Percentiles rank a stretch among this genome's conserved stretches.
Conservation (phyloP, 768 basidiomycete genomes). For the Clitopilus hobsonii region DNA sequence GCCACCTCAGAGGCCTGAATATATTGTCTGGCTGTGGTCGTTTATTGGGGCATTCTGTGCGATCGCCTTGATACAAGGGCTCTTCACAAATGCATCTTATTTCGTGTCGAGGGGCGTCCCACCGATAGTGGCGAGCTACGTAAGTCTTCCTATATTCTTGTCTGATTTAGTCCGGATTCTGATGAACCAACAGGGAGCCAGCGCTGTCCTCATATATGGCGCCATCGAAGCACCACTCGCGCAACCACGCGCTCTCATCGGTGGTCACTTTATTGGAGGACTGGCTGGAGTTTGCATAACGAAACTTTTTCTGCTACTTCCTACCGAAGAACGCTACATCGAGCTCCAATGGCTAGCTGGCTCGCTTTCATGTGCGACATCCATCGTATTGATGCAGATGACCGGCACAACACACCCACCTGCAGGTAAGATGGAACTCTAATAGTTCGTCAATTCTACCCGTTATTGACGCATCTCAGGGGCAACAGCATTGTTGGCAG, state of each 20-base stretch:
- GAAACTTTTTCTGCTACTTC: slow-evolving; percentile 44
- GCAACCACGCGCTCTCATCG: slow-evolving; percentile 46
- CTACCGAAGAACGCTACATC: slow-evolving; percentile 34
- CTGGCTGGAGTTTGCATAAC: slow-evolving; percentile 45
- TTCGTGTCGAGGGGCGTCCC: slow-evolving; percentile 43
- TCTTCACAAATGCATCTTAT: slow-evolving; percentile 43
- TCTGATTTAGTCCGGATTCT: background rate
- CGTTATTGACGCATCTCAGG: slow-evolving; percentile 18
- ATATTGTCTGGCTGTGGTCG: slow-evolving; percentile 45
- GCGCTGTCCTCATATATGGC: slow-evolving; percentile 51
- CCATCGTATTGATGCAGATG: slow-evolving; percentile 47
- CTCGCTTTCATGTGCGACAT: slow-evolving; percentile 36
- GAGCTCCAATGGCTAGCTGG: slow-evolving; percentile 47
- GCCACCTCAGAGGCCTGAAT: slow-evolving; percentile 24
- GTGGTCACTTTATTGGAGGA: slow-evolving; percentile 48
- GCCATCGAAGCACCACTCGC: slow-evolving; percentile 47
- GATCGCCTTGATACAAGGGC: slow-evolving; percentile 43
- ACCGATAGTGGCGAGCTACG: slow-evolving; percentile 43
- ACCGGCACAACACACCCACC: slow-evolving; percentile 51
- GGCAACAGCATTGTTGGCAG: slow-evolving; percentile 50
- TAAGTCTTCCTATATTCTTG: slow-evolving; percentile 19
- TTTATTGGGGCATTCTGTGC: slow-evolving; percentile 49
- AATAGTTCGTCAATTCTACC: background rate
- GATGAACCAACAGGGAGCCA: slow-evolving; percentile 36
- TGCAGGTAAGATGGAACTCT: slow-evolving; percentile 33